Evolutionary conservation across 192 early-diverging fungal species (phyloP), one percentile per base, ranked within the genome.

Genomic region (Radiomyces spectabilis): DNA sequence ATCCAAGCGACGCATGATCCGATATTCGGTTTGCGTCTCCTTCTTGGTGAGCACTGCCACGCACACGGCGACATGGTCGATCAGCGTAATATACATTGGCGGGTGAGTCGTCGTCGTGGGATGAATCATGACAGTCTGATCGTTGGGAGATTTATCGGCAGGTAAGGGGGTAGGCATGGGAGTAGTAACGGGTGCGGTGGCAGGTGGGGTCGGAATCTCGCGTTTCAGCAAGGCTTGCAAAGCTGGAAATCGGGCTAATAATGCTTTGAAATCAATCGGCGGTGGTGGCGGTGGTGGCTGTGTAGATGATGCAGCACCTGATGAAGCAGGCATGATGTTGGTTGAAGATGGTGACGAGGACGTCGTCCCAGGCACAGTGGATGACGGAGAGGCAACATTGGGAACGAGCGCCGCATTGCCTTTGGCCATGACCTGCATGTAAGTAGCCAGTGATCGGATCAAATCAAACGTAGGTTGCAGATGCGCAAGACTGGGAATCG

Each of bases 1-100:
- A 49, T 96, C 92, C 0, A 85, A 82, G 10, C 88, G 71, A 15
- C 92, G 76, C 45, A 94, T 74, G 2, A 96, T 70, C 30, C 78
- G 53, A 70, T 82, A 81, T 35, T 66, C 80, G 60, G 57, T 73
- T 6, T 33, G 1, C 6, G 53, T 61, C 30, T 71, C 59, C 3
- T 43, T 35, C 31, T 37, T 42, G n/a, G 41, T 30, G 16, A 76
- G 61, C 10, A 69, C 58, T 33, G 63, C 71, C 2, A 72, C 69
- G 53, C 71, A 76, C 7, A 74, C 55, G 1, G 69, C 62, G 6
- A 73, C 64, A 19, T 63, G 63, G 34, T 81, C 79, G 30, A 81
- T 63, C 16, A 81, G 52, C 0, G 79, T 78, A 37, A 77, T 49
- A 27, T 71, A 73, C 48, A 81, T 76, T 33, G 55, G 66, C 13